These are phyloP conservation scores for Phytophthora parvispora DNA, from an alignment of 352 stramenopile species.

Conservation along the genomic window DNA sequence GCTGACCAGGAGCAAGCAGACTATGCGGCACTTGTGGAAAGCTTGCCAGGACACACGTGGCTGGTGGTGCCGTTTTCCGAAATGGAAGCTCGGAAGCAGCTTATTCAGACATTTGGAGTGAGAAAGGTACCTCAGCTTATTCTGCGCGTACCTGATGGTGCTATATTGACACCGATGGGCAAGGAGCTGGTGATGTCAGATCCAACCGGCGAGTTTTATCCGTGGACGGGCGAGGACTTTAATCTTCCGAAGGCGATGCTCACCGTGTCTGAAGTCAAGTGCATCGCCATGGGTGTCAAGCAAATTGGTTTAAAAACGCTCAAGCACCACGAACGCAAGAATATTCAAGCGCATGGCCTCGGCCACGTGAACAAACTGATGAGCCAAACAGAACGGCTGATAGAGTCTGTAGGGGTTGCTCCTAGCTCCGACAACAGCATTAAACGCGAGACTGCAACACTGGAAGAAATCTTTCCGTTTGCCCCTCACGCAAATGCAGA, in stretches of 20 bases:
- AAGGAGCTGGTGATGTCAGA: slow-evolving; percentile 75
- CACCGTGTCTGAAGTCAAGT: slow-evolving; percentile 67
- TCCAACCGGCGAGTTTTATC: slow-evolving; percentile 67
- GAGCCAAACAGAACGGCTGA: slow-evolving; percentile 48
- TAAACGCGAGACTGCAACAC: slow-evolving; percentile 31
- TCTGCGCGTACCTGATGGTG: slow-evolving; percentile 59
- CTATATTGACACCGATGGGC: slow-evolving; percentile 78
- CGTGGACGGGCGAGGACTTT: slow-evolving; percentile 68
- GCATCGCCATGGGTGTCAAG: slow-evolving; percentile 74
- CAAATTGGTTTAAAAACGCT: slow-evolving; percentile 85
- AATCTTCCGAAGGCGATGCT: slow-evolving; percentile 60
- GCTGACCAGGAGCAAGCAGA: slow-evolving; percentile 75
- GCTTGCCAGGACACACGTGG: slow-evolving; percentile 72
- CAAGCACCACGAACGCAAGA: slow-evolving; percentile 52
- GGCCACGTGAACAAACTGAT: slow-evolving; percentile 69
- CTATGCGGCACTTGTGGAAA: slow-evolving; percentile 58
- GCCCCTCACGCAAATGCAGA: slow-evolving; percentile 68
- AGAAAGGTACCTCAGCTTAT: slow-evolving; percentile 70
- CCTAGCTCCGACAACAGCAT: slow-evolving; percentile 20
- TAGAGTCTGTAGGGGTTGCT: slow-evolving; percentile 45
- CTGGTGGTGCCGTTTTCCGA: slow-evolving; percentile 81
- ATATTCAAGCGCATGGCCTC: slow-evolving; percentile 51
- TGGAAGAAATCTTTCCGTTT: slow-evolving; percentile 55
- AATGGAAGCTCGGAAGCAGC: slow-evolving; percentile 72
- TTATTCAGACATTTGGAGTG: slow-evolving; percentile 76